Conservation (phyloP, 176 grass and related monocot genomes). For the Raddia guianensis region DNA sequence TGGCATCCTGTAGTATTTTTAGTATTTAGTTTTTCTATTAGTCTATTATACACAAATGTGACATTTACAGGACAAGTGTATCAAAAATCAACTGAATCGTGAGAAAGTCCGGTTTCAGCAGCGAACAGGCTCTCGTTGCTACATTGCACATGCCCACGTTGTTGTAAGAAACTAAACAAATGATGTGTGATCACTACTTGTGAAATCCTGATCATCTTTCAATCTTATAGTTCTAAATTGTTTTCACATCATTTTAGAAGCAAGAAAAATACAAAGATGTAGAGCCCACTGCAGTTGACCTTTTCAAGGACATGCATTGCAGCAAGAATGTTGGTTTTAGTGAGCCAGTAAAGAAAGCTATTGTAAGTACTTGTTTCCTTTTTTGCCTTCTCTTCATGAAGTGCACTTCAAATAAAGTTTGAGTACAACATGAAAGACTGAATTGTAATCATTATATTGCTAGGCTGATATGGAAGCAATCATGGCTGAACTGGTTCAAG, state of each 20-base stretch:
- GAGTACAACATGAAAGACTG: no score
- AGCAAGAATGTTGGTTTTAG: background rate
- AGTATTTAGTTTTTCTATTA: background rate
- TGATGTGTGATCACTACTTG: no score
- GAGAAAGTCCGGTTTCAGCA: background rate
- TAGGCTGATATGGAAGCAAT: background rate
- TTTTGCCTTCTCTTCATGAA: background rate
- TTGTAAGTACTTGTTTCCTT: background rate
- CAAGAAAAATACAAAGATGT: conserved; percentile 1
- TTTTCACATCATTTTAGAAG: background rate
- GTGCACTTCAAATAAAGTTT: no score
- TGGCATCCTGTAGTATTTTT: background rate
- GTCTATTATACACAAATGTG: background rate
- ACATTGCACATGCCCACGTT: background rate
- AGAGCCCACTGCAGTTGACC: background rate
- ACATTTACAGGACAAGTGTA: background rate
- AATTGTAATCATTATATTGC: background rate
- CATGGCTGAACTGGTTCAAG: background rate
- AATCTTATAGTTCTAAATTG: background rate
- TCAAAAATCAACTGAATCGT: background rate
- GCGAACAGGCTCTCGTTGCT: background rate
- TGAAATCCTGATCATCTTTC: no score
- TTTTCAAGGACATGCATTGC: background rate
- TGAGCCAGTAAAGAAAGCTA: background rate
- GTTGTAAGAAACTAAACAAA: background rate